Evolutionary conservation across 768 basidiomycete species (phyloP).

Genomic region (Trametes elegans): DNA sequence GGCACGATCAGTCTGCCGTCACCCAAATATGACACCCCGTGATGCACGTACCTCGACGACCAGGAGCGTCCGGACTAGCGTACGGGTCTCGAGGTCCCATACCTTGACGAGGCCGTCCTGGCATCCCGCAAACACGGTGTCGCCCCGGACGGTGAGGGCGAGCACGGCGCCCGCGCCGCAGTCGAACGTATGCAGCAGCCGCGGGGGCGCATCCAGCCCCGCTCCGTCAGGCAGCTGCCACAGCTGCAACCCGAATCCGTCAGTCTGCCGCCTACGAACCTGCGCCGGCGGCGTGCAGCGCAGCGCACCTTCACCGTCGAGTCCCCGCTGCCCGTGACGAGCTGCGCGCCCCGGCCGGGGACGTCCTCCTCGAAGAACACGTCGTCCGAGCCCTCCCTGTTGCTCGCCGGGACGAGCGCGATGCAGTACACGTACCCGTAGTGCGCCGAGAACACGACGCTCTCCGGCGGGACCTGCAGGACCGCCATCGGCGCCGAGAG

Average conservation of each 20-base stretch:
- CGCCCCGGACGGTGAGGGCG: constrained; percentile 70
- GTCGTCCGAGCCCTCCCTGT: constrained; percentile 38
- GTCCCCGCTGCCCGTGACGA: constrained; percentile 89
- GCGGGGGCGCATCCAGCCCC: constrained; percentile 33
- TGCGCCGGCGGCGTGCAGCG: too few relatives aligned
- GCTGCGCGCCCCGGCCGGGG: constrained; percentile 24
- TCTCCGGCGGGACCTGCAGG: constrained; percentile 58
- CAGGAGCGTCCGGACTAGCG: constrained; percentile 82
- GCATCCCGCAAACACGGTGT: constrained; percentile 88
- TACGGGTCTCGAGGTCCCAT: constrained; percentile 87
- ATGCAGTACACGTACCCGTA: constrained; percentile 94
- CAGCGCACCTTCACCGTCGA: constrained; percentile 75
- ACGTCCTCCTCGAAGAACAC: constrained; percentile 24
- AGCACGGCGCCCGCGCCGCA: constrained; percentile 80
- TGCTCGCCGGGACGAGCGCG: constrained; percentile 45
- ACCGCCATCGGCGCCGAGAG: constrained; percentile 33
- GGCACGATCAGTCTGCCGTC: neutral
- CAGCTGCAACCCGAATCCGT: constrained; percentile 48
- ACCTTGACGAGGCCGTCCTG: constrained; percentile 94
- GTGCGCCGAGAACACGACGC: constrained; percentile 87
- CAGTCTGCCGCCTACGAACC: too few relatives aligned
- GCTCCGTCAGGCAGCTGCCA: constrained; percentile 52
- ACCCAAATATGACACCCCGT: neutral
- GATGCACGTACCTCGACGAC: constrained; percentile 66
- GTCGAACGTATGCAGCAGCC: constrained; percentile 61